Evolutionary conservation across 495 filamentous ascomycete species (phyloP).

Genomic region (Pseudoneurospora amorphoporcata): DNA sequence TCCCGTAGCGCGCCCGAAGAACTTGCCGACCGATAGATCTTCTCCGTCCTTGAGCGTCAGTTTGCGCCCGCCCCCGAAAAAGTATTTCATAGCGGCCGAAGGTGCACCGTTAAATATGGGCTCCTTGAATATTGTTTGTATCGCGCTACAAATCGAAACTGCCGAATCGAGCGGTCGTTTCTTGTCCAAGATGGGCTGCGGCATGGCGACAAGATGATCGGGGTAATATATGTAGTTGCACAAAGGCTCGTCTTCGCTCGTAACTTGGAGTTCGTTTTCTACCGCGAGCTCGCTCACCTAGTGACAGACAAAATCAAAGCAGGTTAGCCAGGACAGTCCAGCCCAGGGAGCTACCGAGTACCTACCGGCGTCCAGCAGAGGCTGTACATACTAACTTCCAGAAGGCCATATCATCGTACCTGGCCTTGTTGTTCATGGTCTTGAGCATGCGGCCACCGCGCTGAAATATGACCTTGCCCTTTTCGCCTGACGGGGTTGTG

Average conservation of each 20-base stretch:
- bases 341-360: background rate
- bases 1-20: conserved; percentile 48
- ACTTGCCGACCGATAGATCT: conserved; percentile 68
- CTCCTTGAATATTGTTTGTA: conserved; percentile 42
- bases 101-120: conserved; percentile 51
- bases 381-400: conserved; percentile 32
- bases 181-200: conserved; percentile 10
- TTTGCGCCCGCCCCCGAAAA: conserved; percentile 7
- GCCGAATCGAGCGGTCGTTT: background rate
- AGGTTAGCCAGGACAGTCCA: background rate
- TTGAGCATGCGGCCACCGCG: conserved; percentile 74
- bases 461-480: conserved; percentile 61
- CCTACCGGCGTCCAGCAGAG: background rate
- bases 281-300: conserved; percentile 59
- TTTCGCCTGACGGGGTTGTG: conserved; percentile 29
- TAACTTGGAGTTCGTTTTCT: conserved; percentile 42
- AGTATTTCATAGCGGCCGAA: conserved; percentile 27
- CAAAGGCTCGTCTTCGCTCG: conserved; percentile 33
- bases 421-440: conserved; percentile 20
- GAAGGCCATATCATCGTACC: conserved; percentile 32
- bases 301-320: background rate
- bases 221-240: conserved; percentile 90
- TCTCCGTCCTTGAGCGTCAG: conserved; percentile 1
- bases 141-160: conserved; percentile 4
- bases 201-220: conserved; percentile 60